Evolutionary conservation across 2,329 filamentous ascomycete genomes (phyloP).

Genomic region (Fusarium staphyleae): DNA sequence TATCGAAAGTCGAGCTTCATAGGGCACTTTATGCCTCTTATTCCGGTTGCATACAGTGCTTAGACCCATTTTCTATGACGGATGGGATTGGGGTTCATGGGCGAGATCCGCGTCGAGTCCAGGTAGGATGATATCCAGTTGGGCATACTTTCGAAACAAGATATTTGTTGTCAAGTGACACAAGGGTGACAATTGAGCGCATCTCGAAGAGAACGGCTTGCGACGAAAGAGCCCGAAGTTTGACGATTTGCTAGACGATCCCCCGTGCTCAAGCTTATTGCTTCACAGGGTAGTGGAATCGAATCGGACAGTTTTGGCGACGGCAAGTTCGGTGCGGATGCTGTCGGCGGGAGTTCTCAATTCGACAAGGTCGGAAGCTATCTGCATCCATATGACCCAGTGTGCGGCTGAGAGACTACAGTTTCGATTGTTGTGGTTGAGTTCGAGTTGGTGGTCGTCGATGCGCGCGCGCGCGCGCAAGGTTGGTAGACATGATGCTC

Average conservation of each 20-base stretch:
- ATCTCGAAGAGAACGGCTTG: background rate
- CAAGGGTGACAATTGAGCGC: background rate
- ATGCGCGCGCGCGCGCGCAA: conserved; percentile 20
- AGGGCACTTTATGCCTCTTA: background rate
- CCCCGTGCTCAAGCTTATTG: conserved; percentile 8
- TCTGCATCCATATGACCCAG: conserved; percentile 1
- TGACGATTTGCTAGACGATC: background rate
- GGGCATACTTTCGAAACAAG: too few species aligned
- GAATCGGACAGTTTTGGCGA: background rate
- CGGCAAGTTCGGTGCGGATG: background rate
- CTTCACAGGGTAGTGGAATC: conserved; percentile 12
- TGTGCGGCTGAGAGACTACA: background rate
- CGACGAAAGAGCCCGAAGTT: too few species aligned
- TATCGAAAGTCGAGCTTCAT: background rate
- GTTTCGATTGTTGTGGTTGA: background rate
- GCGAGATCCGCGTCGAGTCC: too few species aligned
- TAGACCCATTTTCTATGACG: too few species aligned
- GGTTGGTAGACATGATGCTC: conserved; percentile 20
- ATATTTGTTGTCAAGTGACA: too few species aligned
- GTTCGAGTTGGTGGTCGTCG: conserved; percentile 9
- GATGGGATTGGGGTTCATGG: too few species aligned
- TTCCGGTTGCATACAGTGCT: background rate
- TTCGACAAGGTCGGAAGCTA: background rate
- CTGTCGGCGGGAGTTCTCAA: background rate
- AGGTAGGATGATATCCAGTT: too few species aligned